Conservation (phyloP, 1,284 basidiomycete species). For the Volvariella surrecta region DNA sequence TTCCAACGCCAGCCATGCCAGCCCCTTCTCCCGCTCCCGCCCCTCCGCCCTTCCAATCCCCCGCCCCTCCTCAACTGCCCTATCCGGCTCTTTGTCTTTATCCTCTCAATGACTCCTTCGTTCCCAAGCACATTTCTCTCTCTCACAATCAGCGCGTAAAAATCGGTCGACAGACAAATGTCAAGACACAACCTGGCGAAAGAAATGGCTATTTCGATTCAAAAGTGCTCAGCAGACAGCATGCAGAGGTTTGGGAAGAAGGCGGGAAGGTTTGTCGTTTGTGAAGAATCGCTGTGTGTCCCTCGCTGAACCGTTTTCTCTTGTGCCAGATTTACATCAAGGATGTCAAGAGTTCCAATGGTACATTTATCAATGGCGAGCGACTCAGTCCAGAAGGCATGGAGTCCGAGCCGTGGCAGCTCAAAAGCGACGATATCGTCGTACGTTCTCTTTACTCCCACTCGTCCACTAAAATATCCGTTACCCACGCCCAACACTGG, state of each 20-base stretch:
- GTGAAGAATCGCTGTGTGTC: slow-evolving; percentile 1
- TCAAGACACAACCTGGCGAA: slow-evolving; percentile 91
- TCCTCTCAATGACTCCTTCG: slow-evolving; percentile 93
- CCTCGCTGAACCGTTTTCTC: slow-evolving; percentile 1
- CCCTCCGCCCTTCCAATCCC: slow-evolving; percentile 26
- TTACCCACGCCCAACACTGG: not conserved
- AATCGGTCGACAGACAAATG: slow-evolving; percentile 97
- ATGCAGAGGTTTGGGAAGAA: slow-evolving; percentile 98
- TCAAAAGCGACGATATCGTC: slow-evolving; percentile 88
- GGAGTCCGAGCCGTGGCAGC: slow-evolving; percentile 90
- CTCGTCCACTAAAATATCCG: not conserved
- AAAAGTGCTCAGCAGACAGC: slow-evolving; percentile 92
- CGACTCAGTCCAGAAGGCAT: slow-evolving; percentile 85
- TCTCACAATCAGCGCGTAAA: slow-evolving; percentile 70
- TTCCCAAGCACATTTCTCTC: slow-evolving; percentile 92
- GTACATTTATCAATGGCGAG: slow-evolving; percentile 97
- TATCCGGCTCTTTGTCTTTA: slow-evolving; percentile 84
- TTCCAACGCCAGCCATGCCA: slow-evolving; percentile 9
- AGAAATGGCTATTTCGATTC: slow-evolving; percentile 97
- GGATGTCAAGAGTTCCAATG: slow-evolving; percentile 97
- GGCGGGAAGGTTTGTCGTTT: slow-evolving; percentile 58
- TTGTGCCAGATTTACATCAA: slow-evolving; percentile 84
- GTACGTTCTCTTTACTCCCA: slow-evolving; percentile 19
- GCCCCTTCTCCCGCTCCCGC: slow-evolving; percentile 29
- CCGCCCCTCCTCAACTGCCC: slow-evolving; percentile 19